Evolutionary conservation across 208 protist genomes (phyloP).

Genomic region (Crithidia acanthocephali): DNA sequence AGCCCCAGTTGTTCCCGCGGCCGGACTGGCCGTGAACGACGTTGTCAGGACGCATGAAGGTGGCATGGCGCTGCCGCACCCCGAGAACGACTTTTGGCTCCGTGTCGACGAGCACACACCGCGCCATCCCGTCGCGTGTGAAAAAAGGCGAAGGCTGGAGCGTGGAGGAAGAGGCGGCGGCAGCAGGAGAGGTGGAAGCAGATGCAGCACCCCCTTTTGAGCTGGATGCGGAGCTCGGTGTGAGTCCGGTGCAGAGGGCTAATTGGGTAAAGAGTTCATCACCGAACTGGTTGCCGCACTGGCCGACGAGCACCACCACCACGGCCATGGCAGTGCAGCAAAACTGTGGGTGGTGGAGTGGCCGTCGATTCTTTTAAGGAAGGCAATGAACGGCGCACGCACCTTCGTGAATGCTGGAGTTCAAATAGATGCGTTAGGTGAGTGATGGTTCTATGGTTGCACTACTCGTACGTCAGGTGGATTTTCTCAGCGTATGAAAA

Average conservation of each 20-base stretch:
- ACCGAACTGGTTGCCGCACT: constrained; percentile 91
- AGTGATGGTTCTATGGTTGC: too few relatives aligned
- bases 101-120: constrained; percentile 84
- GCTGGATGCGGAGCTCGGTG: not conserved
- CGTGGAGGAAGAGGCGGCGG: not conserved
- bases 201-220: too few relatives aligned
- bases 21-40: constrained; percentile 81
- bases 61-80: constrained; percentile 55
- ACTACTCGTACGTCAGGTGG: too few relatives aligned
- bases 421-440: too few relatives aligned
- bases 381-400: too few relatives aligned
- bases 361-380: too few relatives aligned
- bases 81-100: constrained; percentile 88
- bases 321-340: constrained; percentile 50
- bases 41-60: constrained; percentile 70
- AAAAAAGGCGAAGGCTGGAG: constrained; percentile 51
- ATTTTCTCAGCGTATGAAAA: too few relatives aligned
- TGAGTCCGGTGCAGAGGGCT: constrained; percentile 27
- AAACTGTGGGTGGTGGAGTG: not conserved
- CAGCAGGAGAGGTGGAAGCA: too few relatives aligned
- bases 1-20: constrained; percentile 87
- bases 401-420: too few relatives aligned
- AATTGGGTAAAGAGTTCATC: constrained; percentile 85
- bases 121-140: constrained; percentile 66
- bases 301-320: constrained; percentile 81